Conservation (phyloP, 2,329 filamentous ascomycete genomes). For the Penicillium sp. region DNA sequence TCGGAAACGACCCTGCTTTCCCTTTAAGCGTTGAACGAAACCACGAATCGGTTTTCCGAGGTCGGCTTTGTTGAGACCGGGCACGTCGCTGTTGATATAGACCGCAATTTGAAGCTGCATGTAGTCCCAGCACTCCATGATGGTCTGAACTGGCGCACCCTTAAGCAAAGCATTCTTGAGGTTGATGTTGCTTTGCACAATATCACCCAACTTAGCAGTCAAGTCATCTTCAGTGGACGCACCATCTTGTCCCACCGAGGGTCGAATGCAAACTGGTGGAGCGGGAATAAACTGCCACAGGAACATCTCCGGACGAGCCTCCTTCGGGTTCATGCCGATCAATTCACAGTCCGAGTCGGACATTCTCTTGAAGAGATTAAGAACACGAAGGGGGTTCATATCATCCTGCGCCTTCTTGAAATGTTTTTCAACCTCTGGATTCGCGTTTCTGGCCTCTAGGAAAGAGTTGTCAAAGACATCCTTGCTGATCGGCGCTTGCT, state of each 20-base stretch:
- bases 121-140: slow-evolving; percentile 99
- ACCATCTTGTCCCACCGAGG: slow-evolving; percentile 87
- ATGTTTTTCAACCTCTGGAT: slow-evolving; percentile 83
- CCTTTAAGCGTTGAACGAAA: slow-evolving; percentile 92
- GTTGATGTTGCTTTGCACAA: slow-evolving; percentile 85
- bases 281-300: slow-evolving; percentile 96
- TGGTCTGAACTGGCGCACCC: slow-evolving; percentile 77
- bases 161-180: slow-evolving; percentile 78
- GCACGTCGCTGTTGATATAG: slow-evolving; percentile 96
- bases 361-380: slow-evolving; percentile 90
- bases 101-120: slow-evolving; percentile 92
- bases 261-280: slow-evolving; percentile 88
- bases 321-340: slow-evolving; percentile 77
- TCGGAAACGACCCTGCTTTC: slow-evolving; percentile 94
- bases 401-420: slow-evolving; percentile 91
- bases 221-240: slow-evolving; percentile 95
- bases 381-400: slow-evolving; percentile 78
- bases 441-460: slow-evolving; percentile 68
- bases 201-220: slow-evolving; percentile 94
- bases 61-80: slow-evolving; percentile 82
- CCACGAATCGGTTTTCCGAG: slow-evolving; percentile 86
- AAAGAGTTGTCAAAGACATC: slow-evolving; percentile 83
- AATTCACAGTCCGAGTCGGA: slow-evolving; percentile 83
- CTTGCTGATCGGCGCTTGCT: slow-evolving; percentile 77
- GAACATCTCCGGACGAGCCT: slow-evolving; percentile 92